Percentiles rank a stretch among this genome's conserved stretches.
Conservation (phyloP, 495 filamentous ascomycete species). For the Evernia prunastri region DNA sequence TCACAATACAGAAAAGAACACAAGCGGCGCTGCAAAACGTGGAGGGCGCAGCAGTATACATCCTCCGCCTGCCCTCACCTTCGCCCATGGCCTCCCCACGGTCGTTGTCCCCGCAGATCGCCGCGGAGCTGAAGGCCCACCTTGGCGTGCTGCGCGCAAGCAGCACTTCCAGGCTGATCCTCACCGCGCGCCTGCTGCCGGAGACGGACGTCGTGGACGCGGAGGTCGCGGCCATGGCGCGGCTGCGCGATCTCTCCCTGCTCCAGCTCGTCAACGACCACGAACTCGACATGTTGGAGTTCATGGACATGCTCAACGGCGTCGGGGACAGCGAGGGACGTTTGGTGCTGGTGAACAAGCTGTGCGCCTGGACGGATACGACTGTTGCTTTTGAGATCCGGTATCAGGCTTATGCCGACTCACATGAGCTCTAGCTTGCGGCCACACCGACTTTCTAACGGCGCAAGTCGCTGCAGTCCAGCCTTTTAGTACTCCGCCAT, state of each 20-base stretch:
- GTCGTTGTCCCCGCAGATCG: slow-evolving; percentile 17
- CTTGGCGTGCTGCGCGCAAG: slow-evolving; percentile 25
- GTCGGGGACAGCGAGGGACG: not conserved
- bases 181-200: slow-evolving; percentile 23
- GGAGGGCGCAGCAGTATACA: slow-evolving; percentile 32
- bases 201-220: not conserved
- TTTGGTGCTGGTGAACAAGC: slow-evolving; percentile 16
- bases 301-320: not conserved
- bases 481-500: no score
- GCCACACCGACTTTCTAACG: no score
- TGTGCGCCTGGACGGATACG: slow-evolving; percentile 11
- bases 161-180: slow-evolving; percentile 21
- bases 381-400: slow-evolving; percentile 25
- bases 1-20: slow-evolving; percentile 24
- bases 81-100: not conserved
- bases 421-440: not conserved
- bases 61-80: slow-evolving; percentile 28
- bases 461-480: no score
- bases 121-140: slow-evolving; percentile 26
- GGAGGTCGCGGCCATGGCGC: not conserved
- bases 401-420: slow-evolving; percentile 28
- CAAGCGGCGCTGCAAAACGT: slow-evolving; percentile 28
- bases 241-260: not conserved
- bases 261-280: not conserved
- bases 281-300: not conserved